phyloP scores from a whole-genome alignment of 495 filamentous ascomycete species.

The Evernia prunastri region DNA sequence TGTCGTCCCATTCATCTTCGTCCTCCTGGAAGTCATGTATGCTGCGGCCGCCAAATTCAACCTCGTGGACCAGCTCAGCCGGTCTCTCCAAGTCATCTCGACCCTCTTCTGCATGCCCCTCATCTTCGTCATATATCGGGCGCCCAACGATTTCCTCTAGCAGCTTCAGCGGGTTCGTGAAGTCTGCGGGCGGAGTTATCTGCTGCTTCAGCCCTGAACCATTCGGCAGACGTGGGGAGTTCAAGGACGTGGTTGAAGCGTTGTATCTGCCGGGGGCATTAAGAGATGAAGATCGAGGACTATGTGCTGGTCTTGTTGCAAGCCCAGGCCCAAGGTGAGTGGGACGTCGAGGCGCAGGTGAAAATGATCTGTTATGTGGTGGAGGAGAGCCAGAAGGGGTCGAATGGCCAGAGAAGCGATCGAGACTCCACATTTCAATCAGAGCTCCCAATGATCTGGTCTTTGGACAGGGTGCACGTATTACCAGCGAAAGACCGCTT shows the following conservation, averaged over 20 bases:
- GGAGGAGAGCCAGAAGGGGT: slow-evolving; percentile 55
- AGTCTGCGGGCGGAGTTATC: slow-evolving; percentile 45
- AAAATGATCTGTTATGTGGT: slow-evolving; percentile 56
- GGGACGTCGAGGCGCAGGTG: slow-evolving; percentile 61
- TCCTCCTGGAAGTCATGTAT: slow-evolving; percentile 59
- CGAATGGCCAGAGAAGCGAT: slow-evolving; percentile 72
- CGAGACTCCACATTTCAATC: slow-evolving; percentile 69
- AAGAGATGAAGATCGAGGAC: slow-evolving; percentile 57
- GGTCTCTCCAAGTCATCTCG: slow-evolving; percentile 33
- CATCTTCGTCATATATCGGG: slow-evolving; percentile 34
- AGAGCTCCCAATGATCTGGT: neutral
- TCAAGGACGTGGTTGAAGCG: slow-evolving; percentile 67
- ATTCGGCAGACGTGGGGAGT: slow-evolving; percentile 56
- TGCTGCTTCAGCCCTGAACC: slow-evolving; percentile 57
- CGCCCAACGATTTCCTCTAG: slow-evolving; percentile 64
- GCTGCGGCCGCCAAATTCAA: slow-evolving; percentile 72
- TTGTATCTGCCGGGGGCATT: slow-evolving; percentile 58
- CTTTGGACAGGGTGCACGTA: neutral
- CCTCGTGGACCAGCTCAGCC: slow-evolving; percentile 48
- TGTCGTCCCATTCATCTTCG: slow-evolving; percentile 34
- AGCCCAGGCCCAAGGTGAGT: slow-evolving; percentile 52
- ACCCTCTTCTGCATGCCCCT: slow-evolving; percentile 16
- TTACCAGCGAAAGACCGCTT: neutral
- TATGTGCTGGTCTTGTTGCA: slow-evolving; percentile 51
- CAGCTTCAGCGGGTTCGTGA: slow-evolving; percentile 65